Base-by-base conservation (phyloP, 1,139 yeast species). In the Pneumocystis carinii region DNA sequence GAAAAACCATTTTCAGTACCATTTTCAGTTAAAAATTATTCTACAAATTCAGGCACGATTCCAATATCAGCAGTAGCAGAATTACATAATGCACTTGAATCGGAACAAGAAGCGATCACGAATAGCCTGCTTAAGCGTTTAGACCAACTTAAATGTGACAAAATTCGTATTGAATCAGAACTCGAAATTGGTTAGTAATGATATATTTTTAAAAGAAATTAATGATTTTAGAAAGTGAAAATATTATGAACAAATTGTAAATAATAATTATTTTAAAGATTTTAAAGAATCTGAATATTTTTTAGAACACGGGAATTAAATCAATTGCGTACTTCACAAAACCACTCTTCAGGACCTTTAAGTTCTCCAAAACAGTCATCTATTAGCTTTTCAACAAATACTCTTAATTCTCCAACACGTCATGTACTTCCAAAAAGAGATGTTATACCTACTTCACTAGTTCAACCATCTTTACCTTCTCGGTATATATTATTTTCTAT, bases 161-260 rank as follows among this genome's bases (percentile, higher is more conserved):
- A 41, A 59, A 59, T 41, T 12, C 17, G 61, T 19, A 41, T 59
- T 38, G 61, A 41, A 38, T 35, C 61, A n/a, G 17, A 59, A 37
- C 61, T 41, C 14, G 19, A 41, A 19, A 59, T 59, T 35, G 61
- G 27, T 41, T 17, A 17, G 24, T 17, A 6, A 8, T 41, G 5
- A 37, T 14, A 17, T 41, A 41, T 17, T 41, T 41, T 41, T 41
- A 41, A 17, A 41, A 41, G n/a, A 37, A 41, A 17, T 41, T 41
- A 41, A 41, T 17, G 2, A 15, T 37, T 14, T 8, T 37, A 37
- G 39, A 37, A 37, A 37, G 39, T 10, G 39, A 37, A 37, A 39
- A 39, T 48, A 48, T 24, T 48, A 12, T 12, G 14, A 48, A 48
- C 27, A 24, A 12, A 48, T 48, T 24, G 19, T 10, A 48, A 48